Conservation (phyloP, 169 alveolate species). For the Theileria equi region DNA sequence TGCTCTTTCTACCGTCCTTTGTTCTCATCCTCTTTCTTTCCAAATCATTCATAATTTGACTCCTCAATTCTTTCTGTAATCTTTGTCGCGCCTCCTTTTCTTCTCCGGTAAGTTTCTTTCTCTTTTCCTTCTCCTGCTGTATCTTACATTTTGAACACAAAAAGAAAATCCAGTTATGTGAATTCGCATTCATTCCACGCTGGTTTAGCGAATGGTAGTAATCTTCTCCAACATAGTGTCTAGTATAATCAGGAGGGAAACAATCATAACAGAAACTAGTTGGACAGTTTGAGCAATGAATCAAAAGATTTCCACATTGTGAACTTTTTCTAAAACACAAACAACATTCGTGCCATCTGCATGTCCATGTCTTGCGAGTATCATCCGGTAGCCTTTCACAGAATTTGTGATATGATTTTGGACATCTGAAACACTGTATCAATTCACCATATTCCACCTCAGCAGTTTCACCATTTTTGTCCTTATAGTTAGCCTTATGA, state of each 20-base stretch:
- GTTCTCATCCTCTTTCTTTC: conserved; percentile 45
- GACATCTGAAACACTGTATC: conserved; percentile 84
- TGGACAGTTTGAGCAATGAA: conserved; percentile 90
- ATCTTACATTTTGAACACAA: conserved; percentile 88
- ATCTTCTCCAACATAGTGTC: conserved; percentile 83
- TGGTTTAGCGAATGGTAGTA: conserved; percentile 82
- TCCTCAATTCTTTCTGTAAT: conserved; percentile 80
- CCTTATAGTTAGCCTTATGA: conserved; percentile 63
- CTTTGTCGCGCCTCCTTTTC: conserved; percentile 73
- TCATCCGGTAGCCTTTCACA: conserved; percentile 76
- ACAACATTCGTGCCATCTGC: conserved; percentile 91
- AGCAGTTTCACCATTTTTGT: conserved; percentile 68
- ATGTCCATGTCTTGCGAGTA: conserved; percentile 81
- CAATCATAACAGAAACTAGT: conserved; percentile 89
- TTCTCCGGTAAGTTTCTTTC: conserved; percentile 81
- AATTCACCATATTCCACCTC: conserved; percentile 80
- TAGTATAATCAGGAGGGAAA: conserved; percentile 86
- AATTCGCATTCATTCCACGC: conserved; percentile 83
- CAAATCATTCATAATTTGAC: conserved; percentile 69
- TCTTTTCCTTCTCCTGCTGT: conserved; percentile 82
- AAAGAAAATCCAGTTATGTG: conserved; percentile 84
- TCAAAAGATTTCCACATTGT: conserved; percentile 85
- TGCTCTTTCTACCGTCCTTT: conserved; percentile 35
- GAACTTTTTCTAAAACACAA: conserved; percentile 85
- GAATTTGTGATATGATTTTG: conserved; percentile 85